Base-by-base conservation (phyloP, 1,284 basidiomycete species). In the Wolfiporia cocos region DNA sequence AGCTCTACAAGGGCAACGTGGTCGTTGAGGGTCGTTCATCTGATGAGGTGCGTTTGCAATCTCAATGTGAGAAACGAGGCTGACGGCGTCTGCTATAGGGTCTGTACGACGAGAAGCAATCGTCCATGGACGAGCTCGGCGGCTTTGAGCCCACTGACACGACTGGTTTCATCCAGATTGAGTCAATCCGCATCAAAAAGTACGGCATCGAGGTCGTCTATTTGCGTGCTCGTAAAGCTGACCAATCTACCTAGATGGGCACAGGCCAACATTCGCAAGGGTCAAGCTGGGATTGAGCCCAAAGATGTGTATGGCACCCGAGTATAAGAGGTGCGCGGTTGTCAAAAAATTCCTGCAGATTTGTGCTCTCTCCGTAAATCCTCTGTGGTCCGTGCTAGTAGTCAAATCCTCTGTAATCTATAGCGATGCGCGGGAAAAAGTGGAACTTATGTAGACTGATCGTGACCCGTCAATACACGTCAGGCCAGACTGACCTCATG, bases 51-150 rank as follows among this genome's bases (percentile, higher is more conserved):
- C 39, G 71, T 49, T 24, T 2, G 0, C 4, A 1, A 40, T 40
- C 1, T 37, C 28, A 14, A 30, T 14, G 5, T 24, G 3, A 2
- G 5, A 2, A 6, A 10, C 3, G 22, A 36, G 5, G 22, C 34
- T 42, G 23, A 43, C 18, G 20, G 4, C 41, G 17, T 7, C 20
- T 36, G 24, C 19, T 43, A 28, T 59, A 90, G 86, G 87, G 89
- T 58, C 74, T 97, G 23, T 99, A 99, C 65, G 95, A 99, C 60
- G 93, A 92, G 60, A 86, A 86, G 46, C 81, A 97, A 68, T 92
- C 92, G n/a, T 96, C 92, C 46, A 99, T 99, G 95, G 95, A 99
- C 66, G 94, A 97, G 70, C 82, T 97, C 47, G 94, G 94, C 52
- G 95, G 95, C 35, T 98, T 98, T 67, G 90, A 94, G 67, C 90